phyloP scores from a whole-genome alignment of 768 basidiomycete species.

The Suillus sp. region DNA sequence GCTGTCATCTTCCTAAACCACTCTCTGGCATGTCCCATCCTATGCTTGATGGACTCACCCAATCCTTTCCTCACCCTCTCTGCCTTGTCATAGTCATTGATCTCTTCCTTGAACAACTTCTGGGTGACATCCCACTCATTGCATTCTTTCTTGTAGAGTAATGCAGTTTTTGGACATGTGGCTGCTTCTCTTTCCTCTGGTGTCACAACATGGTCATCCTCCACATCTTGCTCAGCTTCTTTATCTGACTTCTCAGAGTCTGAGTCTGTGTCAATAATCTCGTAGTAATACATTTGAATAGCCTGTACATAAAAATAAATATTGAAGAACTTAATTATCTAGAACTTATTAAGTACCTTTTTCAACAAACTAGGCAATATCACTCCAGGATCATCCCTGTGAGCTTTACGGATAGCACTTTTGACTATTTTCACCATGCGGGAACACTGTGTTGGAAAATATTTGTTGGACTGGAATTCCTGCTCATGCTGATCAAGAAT shows the following conservation, averaged over 20 bases:
- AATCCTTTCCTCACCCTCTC: neutral
- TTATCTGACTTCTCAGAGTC: neutral
- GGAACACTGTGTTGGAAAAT: neutral
- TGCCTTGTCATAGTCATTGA: neutral
- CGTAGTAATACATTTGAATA: no score
- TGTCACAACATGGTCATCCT: no score
- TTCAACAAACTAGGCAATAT: neutral
- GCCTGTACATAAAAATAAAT: no score
- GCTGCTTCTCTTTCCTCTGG: neutral
- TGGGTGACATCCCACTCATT: neutral
- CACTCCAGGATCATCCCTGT: neutral
- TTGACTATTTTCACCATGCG: neutral
- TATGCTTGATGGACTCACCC: neutral
- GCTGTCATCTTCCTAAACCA: neutral
- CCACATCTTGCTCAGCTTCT: neutral
- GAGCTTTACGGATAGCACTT: neutral
- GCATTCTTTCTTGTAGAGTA: neutral
- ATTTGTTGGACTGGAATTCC: neutral
- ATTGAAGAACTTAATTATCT: no score
- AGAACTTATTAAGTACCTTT: neutral
- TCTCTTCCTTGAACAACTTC: neutral
- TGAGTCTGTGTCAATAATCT: no score
- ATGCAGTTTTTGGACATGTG: neutral
- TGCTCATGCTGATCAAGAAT: neutral
- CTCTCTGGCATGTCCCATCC: slow-evolving; percentile 2